These are phyloP conservation scores for Noccaea caerulescens DNA, from an alignment of 345 rosid species.

Conservation along the genomic window DNA sequence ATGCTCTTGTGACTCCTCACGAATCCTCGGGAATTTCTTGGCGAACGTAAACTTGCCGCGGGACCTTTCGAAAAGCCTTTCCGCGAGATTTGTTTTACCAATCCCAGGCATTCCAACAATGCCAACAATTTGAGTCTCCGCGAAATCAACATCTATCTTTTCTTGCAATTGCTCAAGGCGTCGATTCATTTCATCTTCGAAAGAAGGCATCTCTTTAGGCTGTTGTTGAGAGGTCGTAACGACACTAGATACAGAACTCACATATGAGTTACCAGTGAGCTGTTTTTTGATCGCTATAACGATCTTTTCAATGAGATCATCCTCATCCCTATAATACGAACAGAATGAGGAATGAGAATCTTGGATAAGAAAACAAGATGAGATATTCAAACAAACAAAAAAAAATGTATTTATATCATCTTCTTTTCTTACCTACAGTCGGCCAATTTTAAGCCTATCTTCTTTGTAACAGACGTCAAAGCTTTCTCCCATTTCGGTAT, in stretches of 20 bases:
- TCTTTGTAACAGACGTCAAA: neutral
- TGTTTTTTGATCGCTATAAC: neutral
- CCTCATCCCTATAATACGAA: neutral
- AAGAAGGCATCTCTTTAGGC: neutral
- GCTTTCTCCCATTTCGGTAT: neutral
- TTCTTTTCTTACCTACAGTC: no score
- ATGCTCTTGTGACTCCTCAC: neutral
- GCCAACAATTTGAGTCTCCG: neutral
- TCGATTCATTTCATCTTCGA: neutral
- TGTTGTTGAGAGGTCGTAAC: neutral
- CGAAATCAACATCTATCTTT: neutral
- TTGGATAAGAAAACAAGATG: no score
- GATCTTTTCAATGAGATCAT: neutral
- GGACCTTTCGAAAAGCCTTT: neutral
- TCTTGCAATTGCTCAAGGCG: slow-evolving; percentile 6
- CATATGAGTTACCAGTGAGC: no score
- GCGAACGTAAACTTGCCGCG: neutral
- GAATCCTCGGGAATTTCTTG: neutral
- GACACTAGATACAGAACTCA: no score
- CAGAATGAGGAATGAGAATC: no score
- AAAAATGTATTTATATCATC: no score
- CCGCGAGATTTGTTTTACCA: slow-evolving; percentile 15
- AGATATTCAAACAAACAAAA: no score
- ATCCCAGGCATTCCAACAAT: slow-evolving; percentile 28
- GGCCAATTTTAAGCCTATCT: neutral